Evolutionary conservation across 1,284 basidiomycete genomes (phyloP).

Genomic region (Leccinum huronense): DNA sequence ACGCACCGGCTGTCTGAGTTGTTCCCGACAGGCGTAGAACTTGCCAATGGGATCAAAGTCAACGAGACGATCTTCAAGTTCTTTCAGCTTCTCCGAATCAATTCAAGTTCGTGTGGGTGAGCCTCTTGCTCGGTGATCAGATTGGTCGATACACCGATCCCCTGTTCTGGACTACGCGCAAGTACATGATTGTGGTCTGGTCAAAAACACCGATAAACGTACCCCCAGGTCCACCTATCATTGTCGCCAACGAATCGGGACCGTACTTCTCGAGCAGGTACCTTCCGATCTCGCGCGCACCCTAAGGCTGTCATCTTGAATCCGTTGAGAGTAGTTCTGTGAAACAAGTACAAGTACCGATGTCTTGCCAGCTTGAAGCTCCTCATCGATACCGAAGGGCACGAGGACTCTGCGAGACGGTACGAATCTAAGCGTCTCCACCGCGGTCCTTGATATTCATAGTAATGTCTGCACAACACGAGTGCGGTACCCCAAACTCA

Average conservation of each 20-base stretch:
- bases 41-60: too few species aligned
- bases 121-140: background rate
- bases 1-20: too few species aligned
- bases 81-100: background rate
- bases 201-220: background rate
- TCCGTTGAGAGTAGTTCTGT: too few species aligned
- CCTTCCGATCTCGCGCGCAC: background rate
- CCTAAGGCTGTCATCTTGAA: background rate
- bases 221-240: background rate
- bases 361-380: background rate
- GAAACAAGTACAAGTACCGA: background rate
- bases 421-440: background rate
- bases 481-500: background rate
- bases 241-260: background rate
- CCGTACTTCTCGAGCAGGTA: background rate
- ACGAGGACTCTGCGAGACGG: background rate
- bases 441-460: background rate
- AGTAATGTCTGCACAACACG: background rate
- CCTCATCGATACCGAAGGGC: background rate
- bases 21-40: too few species aligned
- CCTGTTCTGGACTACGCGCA: background rate
- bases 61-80: too few species aligned
- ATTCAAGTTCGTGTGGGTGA: background rate
- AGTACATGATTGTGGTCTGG: background rate
- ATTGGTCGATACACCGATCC: background rate